Evolutionary conservation across 805 yeast species (phyloP), one percentile per base, ranked within the genome.

Genomic region (Aciculoconidium aculeatum): DNA sequence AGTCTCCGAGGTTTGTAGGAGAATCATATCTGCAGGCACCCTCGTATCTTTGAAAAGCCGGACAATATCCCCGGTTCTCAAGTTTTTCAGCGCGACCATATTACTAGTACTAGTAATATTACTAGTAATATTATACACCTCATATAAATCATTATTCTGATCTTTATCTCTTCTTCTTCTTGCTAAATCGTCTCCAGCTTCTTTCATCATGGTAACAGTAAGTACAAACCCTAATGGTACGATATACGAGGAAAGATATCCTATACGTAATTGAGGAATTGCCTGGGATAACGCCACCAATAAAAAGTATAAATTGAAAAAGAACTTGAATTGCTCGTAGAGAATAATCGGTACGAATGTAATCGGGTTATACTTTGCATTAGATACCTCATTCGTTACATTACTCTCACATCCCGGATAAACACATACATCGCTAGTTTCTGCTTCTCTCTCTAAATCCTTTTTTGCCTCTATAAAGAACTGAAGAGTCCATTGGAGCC

Each of bases 291-390:
- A 68, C 10, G 98, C 97, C 41, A 94, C 98, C 12, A 94, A 49
- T 29, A 94, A 61, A 51, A 92, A 92, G 56, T 92, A 92, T 27
- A 92, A 62, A 57, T 92, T 92, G 70, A 87, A 92, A 58, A 92
- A 92, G 55, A 92, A 90, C 61, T 88, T 87, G 75, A 92, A 92
- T 65, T 92, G 99, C 53, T 90, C 96, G 55, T 83, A 94, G 17
- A 92, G 68, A 31, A 92, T 77, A 23, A 85, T 68, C 3, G 99
- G 99, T 7, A 92, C 58, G 47, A 92, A 92, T 1, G 95, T 77
- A 20, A 86, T 51, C 2, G 92, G 84, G 44, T 84, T 84, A 58
- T 92, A 92, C 57, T 88, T 90, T 13, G 98, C 97, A 56, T 92
- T 92, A 26, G 95, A 83, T 9, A 92, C 72, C 5, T 92, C 84